Conservation (phyloP, 176 grass and related monocot genomes). For the Eragrostis curvula region DNA sequence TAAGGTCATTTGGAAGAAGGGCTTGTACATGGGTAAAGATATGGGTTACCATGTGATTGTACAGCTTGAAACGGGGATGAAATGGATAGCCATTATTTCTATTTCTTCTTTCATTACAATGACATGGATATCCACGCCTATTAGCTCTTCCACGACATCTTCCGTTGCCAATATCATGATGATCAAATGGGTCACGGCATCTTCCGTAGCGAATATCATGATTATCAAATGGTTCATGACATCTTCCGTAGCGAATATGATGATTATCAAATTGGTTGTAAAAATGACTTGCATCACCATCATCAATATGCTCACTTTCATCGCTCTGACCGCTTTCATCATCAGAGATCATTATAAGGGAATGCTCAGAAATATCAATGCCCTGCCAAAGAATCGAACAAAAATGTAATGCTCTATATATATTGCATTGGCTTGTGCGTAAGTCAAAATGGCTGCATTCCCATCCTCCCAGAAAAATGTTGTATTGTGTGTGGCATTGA, state of each 20-base stretch:
- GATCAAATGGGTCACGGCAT: neutral
- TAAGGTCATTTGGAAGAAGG: neutral
- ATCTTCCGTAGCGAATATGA: neutral
- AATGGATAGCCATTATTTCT: neutral
- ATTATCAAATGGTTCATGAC: neutral
- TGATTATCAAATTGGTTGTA: neutral
- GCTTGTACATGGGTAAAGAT: neutral
- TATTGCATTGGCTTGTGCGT: neutral
- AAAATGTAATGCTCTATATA: conserved; percentile 17
- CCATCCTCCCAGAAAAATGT: neutral
- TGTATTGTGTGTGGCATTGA: neutral
- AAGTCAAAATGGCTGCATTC: neutral
- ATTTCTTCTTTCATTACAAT: neutral
- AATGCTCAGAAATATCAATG: neutral
- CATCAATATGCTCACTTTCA: neutral
- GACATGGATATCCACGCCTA: neutral
- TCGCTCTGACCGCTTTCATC: neutral
- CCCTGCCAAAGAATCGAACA: conserved; percentile 19
- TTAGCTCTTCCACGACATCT: neutral
- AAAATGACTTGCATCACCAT: neutral
- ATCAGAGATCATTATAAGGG: neutral
- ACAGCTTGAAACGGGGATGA: neutral
- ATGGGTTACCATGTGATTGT: conserved; percentile 25
- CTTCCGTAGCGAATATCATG: neutral
- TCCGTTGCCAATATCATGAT: neutral